Conservation (phyloP, 257 asterid species). For the Apocynum venetum region DNA sequence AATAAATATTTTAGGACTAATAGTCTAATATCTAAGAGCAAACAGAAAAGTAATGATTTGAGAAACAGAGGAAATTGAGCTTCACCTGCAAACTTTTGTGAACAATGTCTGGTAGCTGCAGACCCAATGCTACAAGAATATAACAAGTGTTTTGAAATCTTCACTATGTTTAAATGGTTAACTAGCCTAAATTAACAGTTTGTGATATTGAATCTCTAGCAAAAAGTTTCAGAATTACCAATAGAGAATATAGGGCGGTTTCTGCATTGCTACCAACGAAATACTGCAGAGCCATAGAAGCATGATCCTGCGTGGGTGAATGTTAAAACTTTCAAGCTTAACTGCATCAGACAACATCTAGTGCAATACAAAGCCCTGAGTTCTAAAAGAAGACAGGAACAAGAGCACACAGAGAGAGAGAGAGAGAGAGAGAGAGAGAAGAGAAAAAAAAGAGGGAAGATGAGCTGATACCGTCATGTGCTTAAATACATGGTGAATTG, state of each 20-base stretch:
- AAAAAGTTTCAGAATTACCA: slow-evolving; percentile 42
- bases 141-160: background rate
- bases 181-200: background rate
- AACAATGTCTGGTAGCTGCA: slow-evolving; percentile 78
- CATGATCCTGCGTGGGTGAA: slow-evolving; percentile 61
- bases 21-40: slow-evolving; percentile 3
- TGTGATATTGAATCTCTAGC: background rate
- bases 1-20: slow-evolving; percentile 2
- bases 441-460: background rate
- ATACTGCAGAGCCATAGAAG: slow-evolving; percentile 84
- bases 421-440: background rate
- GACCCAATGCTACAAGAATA: slow-evolving; percentile 62
- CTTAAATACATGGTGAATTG: slow-evolving; percentile 65
- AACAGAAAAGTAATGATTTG: background rate
- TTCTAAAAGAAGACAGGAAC: background rate
- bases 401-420: background rate
- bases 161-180: background rate
- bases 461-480: slow-evolving; percentile 58
- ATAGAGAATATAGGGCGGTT: slow-evolving; percentile 49
- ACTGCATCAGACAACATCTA: slow-evolving; percentile 5
- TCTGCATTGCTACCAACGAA: slow-evolving; percentile 49
- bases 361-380: background rate
- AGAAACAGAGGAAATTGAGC: background rate
- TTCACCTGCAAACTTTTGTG: slow-evolving; percentile 72
- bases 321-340: background rate